Conservation (phyloP, 305 asterid species). For the Fraxinus latifolia region DNA sequence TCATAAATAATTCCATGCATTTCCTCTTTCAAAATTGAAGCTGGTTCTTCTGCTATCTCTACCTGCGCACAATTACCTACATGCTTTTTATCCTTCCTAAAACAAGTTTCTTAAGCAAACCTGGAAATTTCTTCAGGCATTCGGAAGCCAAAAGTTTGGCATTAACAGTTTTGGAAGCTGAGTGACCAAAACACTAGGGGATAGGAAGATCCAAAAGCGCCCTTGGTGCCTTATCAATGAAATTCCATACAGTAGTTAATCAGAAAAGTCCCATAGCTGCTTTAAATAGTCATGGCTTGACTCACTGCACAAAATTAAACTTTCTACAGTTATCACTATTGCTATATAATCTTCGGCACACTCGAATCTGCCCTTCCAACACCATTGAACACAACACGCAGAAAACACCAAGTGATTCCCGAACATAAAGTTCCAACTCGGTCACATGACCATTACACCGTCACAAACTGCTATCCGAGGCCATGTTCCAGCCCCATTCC, state of each 20-base stretch:
- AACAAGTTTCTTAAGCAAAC: too few species aligned
- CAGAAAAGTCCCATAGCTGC: not conserved
- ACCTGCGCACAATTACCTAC: too few species aligned
- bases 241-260: not conserved
- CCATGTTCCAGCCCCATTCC: not conserved
- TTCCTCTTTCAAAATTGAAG: too few species aligned
- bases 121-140: too few species aligned
- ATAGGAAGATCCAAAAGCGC: not conserved
- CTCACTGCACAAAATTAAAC: not conserved
- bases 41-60: too few species aligned
- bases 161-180: not conserved
- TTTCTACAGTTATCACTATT: not conserved
- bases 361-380: not conserved
- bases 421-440: not conserved
- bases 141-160: not conserved
- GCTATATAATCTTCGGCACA: not conserved
- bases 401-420: not conserved
- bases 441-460: not conserved
- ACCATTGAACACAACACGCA: not conserved
- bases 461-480: not conserved
- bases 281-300: not conserved
- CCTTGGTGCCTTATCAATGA: not conserved
- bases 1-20: too few species aligned
- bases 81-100: too few species aligned
- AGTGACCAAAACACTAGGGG: not conserved